These are phyloP conservation scores for Neurospora sp. DNA, from an alignment of 495 filamentous ascomycete species.

Conservation along the genomic window DNA sequence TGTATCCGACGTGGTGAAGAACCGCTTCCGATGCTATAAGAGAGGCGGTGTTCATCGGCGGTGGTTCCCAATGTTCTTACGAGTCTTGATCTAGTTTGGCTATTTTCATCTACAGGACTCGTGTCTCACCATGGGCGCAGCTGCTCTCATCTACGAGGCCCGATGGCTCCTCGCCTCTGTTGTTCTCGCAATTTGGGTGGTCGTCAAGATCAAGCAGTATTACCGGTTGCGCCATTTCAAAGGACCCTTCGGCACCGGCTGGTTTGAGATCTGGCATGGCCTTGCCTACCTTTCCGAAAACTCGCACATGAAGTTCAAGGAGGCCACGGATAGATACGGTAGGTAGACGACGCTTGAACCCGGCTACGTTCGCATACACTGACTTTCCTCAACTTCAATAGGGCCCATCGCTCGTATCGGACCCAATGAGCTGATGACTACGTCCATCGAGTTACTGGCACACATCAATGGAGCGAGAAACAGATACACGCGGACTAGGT, in stretches of 20 bases:
- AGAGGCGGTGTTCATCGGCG: neutral
- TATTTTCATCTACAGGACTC: neutral
- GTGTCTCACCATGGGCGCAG: neutral
- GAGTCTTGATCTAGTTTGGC: neutral
- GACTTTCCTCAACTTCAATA: slow-evolving; percentile 1
- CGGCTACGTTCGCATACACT: neutral
- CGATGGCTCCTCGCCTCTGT: neutral
- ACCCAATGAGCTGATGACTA: slow-evolving; percentile 32
- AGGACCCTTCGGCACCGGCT: slow-evolving; percentile 8
- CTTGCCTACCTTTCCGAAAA: slow-evolving; percentile 2
- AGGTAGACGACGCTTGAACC: neutral
- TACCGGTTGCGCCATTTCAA: slow-evolving; percentile 6
- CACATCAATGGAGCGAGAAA: slow-evolving; percentile 27
- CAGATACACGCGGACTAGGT: slow-evolving; percentile 17
- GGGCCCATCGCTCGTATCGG: slow-evolving; percentile 29
- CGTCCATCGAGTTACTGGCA: slow-evolving; percentile 23
- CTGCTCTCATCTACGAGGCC: neutral
- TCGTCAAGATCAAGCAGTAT: slow-evolving; percentile 5
- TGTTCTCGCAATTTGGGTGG: neutral
- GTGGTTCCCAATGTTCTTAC: neutral
- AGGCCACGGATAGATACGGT: slow-evolving; percentile 6
- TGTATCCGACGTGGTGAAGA: neutral
- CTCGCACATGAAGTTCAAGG: slow-evolving; percentile 6
- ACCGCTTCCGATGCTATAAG: neutral
- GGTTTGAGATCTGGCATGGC: slow-evolving; percentile 3